phyloP scores from a whole-genome alignment of 148 eudicot genomes.

The Silene conica region DNA sequence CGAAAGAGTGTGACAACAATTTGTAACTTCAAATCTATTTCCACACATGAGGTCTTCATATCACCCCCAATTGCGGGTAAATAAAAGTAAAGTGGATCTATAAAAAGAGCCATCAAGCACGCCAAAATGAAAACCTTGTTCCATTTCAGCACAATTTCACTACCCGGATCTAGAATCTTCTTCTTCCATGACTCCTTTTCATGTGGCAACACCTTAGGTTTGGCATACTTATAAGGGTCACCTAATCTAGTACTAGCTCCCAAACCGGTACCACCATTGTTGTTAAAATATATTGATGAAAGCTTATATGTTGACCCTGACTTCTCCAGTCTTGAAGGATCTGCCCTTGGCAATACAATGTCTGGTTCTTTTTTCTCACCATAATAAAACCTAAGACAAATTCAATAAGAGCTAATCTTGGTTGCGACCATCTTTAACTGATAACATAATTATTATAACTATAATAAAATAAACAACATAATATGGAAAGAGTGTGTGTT shows the following conservation, averaged over 20 bases:
- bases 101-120: conserved; percentile 79
- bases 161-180: conserved; percentile 87
- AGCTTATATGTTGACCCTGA: conserved; percentile 53
- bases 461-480: no score
- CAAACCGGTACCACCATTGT: conserved; percentile 29
- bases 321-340: conserved; percentile 43
- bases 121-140: conserved; percentile 76
- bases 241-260: conserved; percentile 37
- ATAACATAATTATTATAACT: no score
- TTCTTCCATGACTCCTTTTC: conserved; percentile 55
- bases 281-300: conserved; percentile 35
- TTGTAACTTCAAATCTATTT: conserved; percentile 61
- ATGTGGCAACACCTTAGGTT: conserved; percentile 51
- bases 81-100: conserved; percentile 86
- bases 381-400: conserved; percentile 57
- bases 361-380: conserved; percentile 56
- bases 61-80: conserved; percentile 60
- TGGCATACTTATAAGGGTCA: conserved; percentile 47
- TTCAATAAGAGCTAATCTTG: no score
- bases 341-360: conserved; percentile 43
- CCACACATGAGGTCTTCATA: conserved; percentile 52
- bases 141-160: conserved; percentile 84
- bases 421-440: no score
- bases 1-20: conserved; percentile 74
- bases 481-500: no score